Conservation (phyloP, 2,329 filamentous ascomycete species). For the Venturia carpophila region DNA sequence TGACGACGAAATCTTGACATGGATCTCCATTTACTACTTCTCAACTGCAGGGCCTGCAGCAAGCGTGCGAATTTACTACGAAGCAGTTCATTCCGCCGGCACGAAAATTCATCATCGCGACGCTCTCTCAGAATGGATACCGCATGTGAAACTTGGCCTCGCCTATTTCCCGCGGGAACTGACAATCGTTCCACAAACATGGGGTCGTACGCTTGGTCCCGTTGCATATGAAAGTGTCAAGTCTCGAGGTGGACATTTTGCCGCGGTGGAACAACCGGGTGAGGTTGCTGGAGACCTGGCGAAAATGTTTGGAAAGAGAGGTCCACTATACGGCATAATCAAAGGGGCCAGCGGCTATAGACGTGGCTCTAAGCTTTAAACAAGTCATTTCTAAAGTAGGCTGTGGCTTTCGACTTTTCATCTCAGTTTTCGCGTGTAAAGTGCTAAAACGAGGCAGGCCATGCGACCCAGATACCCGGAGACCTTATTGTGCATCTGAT, state of each 20-base stretch:
- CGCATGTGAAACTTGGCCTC: constrained; percentile 44
- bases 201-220: constrained; percentile 50
- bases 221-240: constrained; percentile 51
- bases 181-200: constrained; percentile 45
- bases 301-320: constrained; percentile 49
- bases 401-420: neutral
- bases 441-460: neutral
- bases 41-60: constrained; percentile 61
- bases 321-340: constrained; percentile 29
- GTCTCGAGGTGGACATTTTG: constrained; percentile 52
- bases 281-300: constrained; percentile 46
- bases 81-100: constrained; percentile 41
- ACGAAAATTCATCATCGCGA: constrained; percentile 14
- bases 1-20: constrained; percentile 67
- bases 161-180: constrained; percentile 54
- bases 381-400: neutral
- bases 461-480: no score
- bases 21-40: constrained; percentile 68
- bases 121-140: constrained; percentile 36
- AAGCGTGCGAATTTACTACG: constrained; percentile 64
- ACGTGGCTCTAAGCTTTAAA: constrained; percentile 1
- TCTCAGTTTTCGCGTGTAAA: no score
- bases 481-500: no score
- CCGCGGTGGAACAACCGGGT: constrained; percentile 51
- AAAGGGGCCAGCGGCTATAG: constrained; percentile 24